Evolutionary conservation across 495 filamentous ascomycete species (phyloP).

Genomic region (Trichoderma gamsii): DNA sequence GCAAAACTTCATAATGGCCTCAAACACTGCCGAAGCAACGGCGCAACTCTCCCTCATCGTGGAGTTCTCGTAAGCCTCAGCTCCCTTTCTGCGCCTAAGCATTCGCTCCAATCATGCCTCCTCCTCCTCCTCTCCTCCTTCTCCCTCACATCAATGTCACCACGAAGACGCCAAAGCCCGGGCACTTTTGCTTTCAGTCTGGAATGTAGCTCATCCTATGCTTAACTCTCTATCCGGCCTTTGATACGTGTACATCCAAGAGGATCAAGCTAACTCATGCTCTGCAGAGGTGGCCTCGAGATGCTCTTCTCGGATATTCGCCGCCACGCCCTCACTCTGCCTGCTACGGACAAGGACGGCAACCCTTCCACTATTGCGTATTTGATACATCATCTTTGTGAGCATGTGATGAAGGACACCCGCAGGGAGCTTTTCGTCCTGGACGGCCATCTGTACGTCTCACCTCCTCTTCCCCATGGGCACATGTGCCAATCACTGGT

Average conservation of each 20-base stretch:
- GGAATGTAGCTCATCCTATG: slow-evolving; percentile 17
- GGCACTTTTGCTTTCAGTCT: not conserved
- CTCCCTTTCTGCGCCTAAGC: slow-evolving; percentile 12
- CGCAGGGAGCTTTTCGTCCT: slow-evolving; percentile 85
- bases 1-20: not conserved
- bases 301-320: slow-evolving; percentile 81
- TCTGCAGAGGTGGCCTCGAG: slow-evolving; percentile 80
- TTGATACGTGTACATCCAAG: slow-evolving; percentile 16
- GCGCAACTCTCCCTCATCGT: slow-evolving; percentile 50
- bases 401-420: slow-evolving; percentile 77
- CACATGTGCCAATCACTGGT: not conserved
- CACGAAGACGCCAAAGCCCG: not conserved
- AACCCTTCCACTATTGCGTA: slow-evolving; percentile 62
- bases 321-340: slow-evolving; percentile 62
- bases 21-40: not conserved
- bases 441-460: slow-evolving; percentile 75
- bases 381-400: slow-evolving; percentile 73
- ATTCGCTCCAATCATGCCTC: not conserved
- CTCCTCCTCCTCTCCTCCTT: not conserved
- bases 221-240: slow-evolving; percentile 1
- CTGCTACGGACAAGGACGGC: slow-evolving; percentile 52
- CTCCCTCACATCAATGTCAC: not conserved
- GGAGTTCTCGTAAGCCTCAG: slow-evolving; percentile 63
- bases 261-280: not conserved
- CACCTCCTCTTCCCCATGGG: slow-evolving; percentile 5